Percentiles rank a stretch among this genome's conserved stretches.
Conservation (phyloP, 306 rosid genomes). For the Prunus kanzakura region DNA sequence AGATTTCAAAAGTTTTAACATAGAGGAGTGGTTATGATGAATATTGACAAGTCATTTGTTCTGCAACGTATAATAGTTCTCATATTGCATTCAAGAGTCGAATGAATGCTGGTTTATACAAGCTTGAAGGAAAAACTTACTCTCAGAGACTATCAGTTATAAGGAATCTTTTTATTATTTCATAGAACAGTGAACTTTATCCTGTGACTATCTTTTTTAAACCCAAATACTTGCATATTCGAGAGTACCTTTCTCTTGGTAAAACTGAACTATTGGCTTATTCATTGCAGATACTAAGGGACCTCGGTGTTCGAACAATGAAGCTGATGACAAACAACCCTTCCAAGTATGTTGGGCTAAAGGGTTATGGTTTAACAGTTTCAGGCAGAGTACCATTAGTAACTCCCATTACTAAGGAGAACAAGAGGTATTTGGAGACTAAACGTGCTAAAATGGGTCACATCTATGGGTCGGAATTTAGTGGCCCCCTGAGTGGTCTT, state of each 20-base stretch:
- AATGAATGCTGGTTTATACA: too few species aligned
- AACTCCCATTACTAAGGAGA: slow-evolving; percentile 25
- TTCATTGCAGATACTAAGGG: slow-evolving; percentile 41
- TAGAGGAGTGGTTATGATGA: too few species aligned
- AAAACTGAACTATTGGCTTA: slow-evolving; percentile 26
- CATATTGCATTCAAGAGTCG: too few species aligned
- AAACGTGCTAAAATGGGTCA: slow-evolving; percentile 25
- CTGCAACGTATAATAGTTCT: too few species aligned
- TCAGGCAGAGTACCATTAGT: slow-evolving; percentile 38
- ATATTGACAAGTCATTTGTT: too few species aligned
- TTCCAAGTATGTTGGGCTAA: slow-evolving; percentile 32
- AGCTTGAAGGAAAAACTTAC: too few species aligned
- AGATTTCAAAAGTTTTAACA: too few species aligned
- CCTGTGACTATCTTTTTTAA: slow-evolving; percentile 24
- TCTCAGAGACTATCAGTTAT: too few species aligned
- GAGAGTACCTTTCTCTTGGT: slow-evolving; percentile 63
- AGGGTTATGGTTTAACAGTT: slow-evolving; percentile 43
- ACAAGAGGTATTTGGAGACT: slow-evolving; percentile 25
- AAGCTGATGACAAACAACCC: slow-evolving; percentile 45
- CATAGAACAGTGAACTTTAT: slow-evolving; percentile 65
- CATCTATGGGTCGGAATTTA: slow-evolving; percentile 19
- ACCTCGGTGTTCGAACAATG: slow-evolving; percentile 45
- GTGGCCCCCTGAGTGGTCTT: slow-evolving; percentile 30
- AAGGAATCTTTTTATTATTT: too few species aligned
- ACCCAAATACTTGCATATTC: slow-evolving; percentile 68